Base-by-base conservation (phyloP, 345 rosid species). In the Hibiscus tridactylites region DNA sequence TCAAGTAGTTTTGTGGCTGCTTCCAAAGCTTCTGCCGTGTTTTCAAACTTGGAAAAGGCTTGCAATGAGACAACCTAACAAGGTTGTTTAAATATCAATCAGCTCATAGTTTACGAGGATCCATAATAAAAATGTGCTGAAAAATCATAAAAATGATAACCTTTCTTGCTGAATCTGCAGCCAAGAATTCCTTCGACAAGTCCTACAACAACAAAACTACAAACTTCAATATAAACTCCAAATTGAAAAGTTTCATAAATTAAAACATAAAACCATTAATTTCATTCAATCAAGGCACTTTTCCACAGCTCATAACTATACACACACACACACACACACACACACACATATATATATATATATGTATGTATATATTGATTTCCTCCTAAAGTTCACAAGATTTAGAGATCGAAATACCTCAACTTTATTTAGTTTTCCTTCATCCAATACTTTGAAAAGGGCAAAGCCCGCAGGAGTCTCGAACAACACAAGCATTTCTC, bases 11-110 rank as follows among this genome's bases (percentile, higher is more conserved):
- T 85, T 0, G 97, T 88, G 0, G 87, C 87, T 0, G 91, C 96
- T 79, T 87, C 88, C 44, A 94, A 83, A 46, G 97, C 98, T 73
- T 90, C 96, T 16, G 95, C 74, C 1, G 97, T 94, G 72, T 94
- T 92, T 29, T 92, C 97, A 74, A 92, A 92, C 89, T 90, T 95
- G 3, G 85, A 82, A 81, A 95, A 95, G 64, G 92, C 93, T 81
- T 85, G 85, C 33, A 95, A 82, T 86, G 90, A 87, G 6, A 91
- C 97, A 33, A 91, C 81, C 96, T 93, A 42, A 58, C 6, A 39
- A 15, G 24, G 26, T 44, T 0, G 12, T 44, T 4, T 44, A 44
- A 17, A 53, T 49, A 21, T 12, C 91, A 2, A 11, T 65, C 70
- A 21, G 70, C n/a, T 42, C 33, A 16, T 53, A 44, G 2, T 3